phyloP scores from a whole-genome alignment of 2,329 filamentous ascomycete species.

The Trichoderma sp. region DNA sequence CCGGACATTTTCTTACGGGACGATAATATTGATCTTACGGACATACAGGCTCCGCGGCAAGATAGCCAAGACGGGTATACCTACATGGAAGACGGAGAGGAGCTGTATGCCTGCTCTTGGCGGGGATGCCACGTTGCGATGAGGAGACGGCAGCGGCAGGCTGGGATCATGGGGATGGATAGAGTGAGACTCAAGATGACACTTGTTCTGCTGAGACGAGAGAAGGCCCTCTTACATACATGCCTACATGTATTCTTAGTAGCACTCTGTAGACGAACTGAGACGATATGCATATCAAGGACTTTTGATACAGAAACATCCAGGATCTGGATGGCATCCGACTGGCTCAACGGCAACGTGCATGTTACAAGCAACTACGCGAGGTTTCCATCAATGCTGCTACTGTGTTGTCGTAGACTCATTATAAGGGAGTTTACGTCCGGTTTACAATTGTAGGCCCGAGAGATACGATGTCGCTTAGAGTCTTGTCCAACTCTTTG shows the following conservation, averaged over 20 bases:
- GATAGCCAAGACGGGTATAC: not conserved
- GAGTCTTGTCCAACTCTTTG: not conserved
- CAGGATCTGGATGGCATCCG: not conserved
- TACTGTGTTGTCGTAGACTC: too few relatives aligned
- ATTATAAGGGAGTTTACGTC: not conserved
- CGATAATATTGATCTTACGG: not conserved
- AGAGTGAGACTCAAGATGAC: not conserved
- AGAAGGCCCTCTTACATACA: not conserved
- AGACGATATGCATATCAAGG: not conserved
- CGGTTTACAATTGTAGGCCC: not conserved
- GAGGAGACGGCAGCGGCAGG: not conserved
- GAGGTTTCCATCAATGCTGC: not conserved
- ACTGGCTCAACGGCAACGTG: not conserved
- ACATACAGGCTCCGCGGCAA: not conserved
- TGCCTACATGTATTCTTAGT: not conserved
- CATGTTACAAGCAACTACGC: not conserved
- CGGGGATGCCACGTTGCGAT: not conserved
- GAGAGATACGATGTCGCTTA: not conserved
- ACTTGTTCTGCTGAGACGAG: not conserved
- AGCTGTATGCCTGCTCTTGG: not conserved
- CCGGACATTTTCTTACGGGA: not conserved
- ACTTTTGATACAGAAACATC: not conserved
- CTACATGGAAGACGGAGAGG: not conserved
- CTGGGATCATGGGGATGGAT: not conserved
- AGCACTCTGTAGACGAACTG: not conserved